Percentiles rank a stretch among this genome's conserved stretches.
phyloP scores from a whole-genome alignment of 2,329 filamentous ascomycete genomes.

The Colletotrichum viniferum region DNA sequence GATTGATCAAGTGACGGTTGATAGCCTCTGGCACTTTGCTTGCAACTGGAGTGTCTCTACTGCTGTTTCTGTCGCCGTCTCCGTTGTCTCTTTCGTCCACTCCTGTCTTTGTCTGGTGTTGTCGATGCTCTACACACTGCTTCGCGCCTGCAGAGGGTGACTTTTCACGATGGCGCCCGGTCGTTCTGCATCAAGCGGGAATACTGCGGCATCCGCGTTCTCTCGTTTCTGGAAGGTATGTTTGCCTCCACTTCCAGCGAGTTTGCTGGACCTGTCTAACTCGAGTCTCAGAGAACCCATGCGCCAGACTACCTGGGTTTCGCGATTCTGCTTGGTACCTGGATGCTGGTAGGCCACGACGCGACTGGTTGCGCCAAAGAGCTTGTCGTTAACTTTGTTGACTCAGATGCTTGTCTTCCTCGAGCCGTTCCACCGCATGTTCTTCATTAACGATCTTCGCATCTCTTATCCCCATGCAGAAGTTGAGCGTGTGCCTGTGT shows the following conservation, averaged over 20 bases:
- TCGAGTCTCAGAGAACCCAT: constrained; percentile 70
- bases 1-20: constrained; percentile 12
- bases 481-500: constrained; percentile 80
- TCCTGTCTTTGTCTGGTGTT: neutral
- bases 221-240: constrained; percentile 53
- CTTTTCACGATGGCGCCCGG: constrained; percentile 45
- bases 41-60: neutral
- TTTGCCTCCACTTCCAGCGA: neutral
- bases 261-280: constrained; percentile 2
- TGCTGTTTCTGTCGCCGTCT: neutral
- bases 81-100: neutral
- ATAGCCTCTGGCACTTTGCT: neutral
- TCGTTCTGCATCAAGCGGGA: constrained; percentile 19
- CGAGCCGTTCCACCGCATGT: constrained; percentile 93
- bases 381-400: constrained; percentile 22
- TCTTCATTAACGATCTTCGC: constrained; percentile 81
- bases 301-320: constrained; percentile 88
- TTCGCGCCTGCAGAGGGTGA: constrained; percentile 46
- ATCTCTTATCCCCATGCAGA: constrained; percentile 89
- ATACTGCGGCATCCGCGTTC: constrained; percentile 34
- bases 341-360: constrained; percentile 57
- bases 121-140: constrained; percentile 41
- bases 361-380: constrained; percentile 24
- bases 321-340: constrained; percentile 68
- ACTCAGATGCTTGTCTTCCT: constrained; percentile 69